These are phyloP conservation scores for Neopestalotiopsis rosae DNA, from an alignment of 2,329 filamentous ascomycete genomes.

Conservation along the genomic window DNA sequence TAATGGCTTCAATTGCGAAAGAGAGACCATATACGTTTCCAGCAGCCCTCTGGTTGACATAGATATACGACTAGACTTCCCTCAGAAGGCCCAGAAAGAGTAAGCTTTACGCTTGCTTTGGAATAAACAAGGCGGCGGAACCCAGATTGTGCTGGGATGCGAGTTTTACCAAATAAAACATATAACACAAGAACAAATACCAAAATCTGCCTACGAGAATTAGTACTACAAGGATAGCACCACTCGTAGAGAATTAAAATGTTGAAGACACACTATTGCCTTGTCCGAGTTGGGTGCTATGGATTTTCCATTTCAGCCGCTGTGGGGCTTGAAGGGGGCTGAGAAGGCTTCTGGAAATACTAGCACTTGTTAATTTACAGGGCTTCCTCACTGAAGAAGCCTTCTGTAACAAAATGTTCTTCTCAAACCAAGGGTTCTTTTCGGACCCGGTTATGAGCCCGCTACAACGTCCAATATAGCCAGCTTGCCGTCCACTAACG, in stretches of 20 bases:
- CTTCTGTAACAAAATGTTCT: too few relatives aligned
- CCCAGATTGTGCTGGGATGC: neutral
- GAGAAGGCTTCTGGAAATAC: too few relatives aligned
- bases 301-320: neutral
- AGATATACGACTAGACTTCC: neutral
- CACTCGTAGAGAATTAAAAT: neutral
- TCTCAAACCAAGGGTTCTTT: too few relatives aligned
- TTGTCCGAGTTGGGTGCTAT: neutral
- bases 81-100: neutral
- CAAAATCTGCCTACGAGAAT: neutral
- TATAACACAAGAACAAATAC: neutral
- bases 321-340: neutral
- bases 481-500: too few relatives aligned
- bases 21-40: slow-evolving; percentile 6
- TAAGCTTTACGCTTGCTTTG: neutral
- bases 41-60: neutral
- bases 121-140: neutral
- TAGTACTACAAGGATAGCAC: neutral
- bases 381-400: too few relatives aligned
- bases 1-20: neutral
- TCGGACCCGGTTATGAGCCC: too few relatives aligned
- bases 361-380: too few relatives aligned
- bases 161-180: neutral
- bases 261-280: neutral
- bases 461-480: too few relatives aligned